Evolutionary conservation across 139 green algal species (phyloP).

Genomic region (Chlamydomonas asymmetrica): DNA sequence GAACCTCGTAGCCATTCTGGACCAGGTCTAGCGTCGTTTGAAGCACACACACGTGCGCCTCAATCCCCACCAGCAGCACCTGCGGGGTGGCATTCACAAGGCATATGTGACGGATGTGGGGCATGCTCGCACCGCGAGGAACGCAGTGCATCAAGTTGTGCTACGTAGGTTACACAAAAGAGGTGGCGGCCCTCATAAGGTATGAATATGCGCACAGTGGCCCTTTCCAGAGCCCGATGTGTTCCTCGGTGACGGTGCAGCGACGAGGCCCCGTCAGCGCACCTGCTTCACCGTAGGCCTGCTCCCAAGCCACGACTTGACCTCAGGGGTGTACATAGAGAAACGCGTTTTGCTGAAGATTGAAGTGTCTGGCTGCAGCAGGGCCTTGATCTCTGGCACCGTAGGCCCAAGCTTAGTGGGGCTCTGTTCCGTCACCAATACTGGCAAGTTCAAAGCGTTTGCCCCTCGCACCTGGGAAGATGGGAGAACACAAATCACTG

Average conservation of each 20-base stretch:
- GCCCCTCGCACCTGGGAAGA: constrained; percentile 52
- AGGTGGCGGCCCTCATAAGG: too few species aligned
- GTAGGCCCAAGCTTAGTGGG: constrained; percentile 81
- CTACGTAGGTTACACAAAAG: too few species aligned
- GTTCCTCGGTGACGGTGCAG: too few species aligned
- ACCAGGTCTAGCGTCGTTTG: constrained; percentile 75
- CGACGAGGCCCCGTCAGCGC: neutral
- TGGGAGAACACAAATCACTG: neutral
- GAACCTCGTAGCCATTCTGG: constrained; percentile 74
- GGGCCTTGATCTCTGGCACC: constrained; percentile 59
- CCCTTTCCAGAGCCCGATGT: too few species aligned
- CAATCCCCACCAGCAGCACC: constrained; percentile 83
- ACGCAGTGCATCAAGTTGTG: too few species aligned
- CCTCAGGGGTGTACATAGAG: constrained; percentile 55
- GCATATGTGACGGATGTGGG: neutral
- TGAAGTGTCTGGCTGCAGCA: constrained; percentile 40
- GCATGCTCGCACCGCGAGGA: too few species aligned
- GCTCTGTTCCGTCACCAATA: constrained; percentile 85
- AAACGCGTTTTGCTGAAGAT: constrained; percentile 56
- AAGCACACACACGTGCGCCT: constrained; percentile 91
- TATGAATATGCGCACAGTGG: too few species aligned
- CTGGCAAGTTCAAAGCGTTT: constrained; percentile 61
- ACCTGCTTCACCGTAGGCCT: constrained; percentile 48
- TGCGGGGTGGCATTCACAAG: constrained; percentile 14
- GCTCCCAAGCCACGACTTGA: constrained; percentile 30